phyloP scores from a whole-genome alignment of 2,329 filamentous ascomycete species.

The Penicillium hordei region DNA sequence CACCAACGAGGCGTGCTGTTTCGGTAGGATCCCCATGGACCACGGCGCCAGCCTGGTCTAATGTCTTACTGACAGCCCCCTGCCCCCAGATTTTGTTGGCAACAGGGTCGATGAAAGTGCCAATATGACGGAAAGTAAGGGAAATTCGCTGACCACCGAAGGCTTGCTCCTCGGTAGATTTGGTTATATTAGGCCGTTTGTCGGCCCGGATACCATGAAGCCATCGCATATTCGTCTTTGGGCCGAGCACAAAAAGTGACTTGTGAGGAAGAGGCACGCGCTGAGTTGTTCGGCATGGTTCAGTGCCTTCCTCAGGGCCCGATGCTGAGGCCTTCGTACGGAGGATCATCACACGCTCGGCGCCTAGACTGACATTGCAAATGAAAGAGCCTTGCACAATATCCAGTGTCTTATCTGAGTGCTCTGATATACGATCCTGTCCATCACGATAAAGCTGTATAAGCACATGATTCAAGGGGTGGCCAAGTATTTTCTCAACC shows the following conservation, averaged over 20 bases:
- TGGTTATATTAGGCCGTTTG: constrained; percentile 68
- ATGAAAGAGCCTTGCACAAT: constrained; percentile 79
- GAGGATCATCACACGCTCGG: constrained; percentile 84
- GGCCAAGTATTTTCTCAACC: constrained; percentile 72
- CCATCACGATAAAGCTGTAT: constrained; percentile 92
- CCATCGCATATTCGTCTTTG: constrained; percentile 80
- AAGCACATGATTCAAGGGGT: constrained; percentile 83
- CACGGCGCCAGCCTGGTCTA: constrained; percentile 60
- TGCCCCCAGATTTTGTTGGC: constrained; percentile 81
- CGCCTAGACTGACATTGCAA: constrained; percentile 91
- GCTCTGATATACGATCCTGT: constrained; percentile 89
- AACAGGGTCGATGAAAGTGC: constrained; percentile 73
- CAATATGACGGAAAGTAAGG: constrained; percentile 86
- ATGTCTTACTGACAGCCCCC: constrained; percentile 71
- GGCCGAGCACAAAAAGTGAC: constrained; percentile 79
- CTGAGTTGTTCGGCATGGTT: constrained; percentile 57
- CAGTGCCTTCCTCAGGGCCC: constrained; percentile 24
- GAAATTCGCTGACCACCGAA: constrained; percentile 79
- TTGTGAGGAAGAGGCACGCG: constrained; percentile 80
- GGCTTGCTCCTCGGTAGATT: constrained; percentile 67
- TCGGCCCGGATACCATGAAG: constrained; percentile 90
- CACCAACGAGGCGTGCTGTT: constrained; percentile 65
- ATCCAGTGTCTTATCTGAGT: constrained; percentile 95
- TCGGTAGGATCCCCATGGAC: constrained; percentile 68
- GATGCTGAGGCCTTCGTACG: constrained; percentile 62